Evolutionary conservation across 805 yeast genomes (phyloP).

Genomic region (Yamadazyma akitaensis): DNA sequence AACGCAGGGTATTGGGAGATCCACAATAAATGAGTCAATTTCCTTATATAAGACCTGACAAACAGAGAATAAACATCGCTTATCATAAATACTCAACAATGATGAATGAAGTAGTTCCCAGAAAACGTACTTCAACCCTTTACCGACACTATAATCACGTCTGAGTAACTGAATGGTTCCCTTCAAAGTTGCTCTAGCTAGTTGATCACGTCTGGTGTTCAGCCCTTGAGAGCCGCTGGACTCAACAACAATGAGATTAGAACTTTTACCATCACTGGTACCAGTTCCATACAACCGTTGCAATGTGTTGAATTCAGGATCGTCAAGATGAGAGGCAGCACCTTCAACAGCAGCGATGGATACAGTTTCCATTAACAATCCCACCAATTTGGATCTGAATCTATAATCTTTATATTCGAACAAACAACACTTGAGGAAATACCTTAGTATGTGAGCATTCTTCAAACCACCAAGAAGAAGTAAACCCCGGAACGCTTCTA

Average conservation of each 20-base stretch:
- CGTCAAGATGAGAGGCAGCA: constrained; percentile 54
- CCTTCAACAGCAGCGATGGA: constrained; percentile 69
- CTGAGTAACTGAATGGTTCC: constrained; percentile 68
- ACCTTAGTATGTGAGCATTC: constrained; percentile 55
- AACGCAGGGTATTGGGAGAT: constrained; percentile 63
- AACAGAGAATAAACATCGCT: constrained; percentile 60
- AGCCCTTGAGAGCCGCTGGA: constrained; percentile 35
- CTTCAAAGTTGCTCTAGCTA: constrained; percentile 59
- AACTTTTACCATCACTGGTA: background rate
- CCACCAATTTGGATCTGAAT: constrained; percentile 49
- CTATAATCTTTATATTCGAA: constrained; percentile 51
- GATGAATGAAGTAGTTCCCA: constrained; percentile 73
- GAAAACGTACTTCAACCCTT: constrained; percentile 54
- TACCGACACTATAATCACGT: constrained; percentile 53
- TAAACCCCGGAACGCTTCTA: constrained; percentile 68
- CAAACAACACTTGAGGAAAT: constrained; percentile 55
- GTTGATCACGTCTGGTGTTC: constrained; percentile 56
- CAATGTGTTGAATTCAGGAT: constrained; percentile 54
- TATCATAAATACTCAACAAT: constrained; percentile 53
- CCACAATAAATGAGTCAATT: constrained; percentile 57
- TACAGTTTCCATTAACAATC: constrained; percentile 47
- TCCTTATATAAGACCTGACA: constrained; percentile 65
- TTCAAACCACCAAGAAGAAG: constrained; percentile 75
- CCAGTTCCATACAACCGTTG: constrained; percentile 39
- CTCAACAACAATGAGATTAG: constrained; percentile 1